Conservation (phyloP, 1,284 basidiomycete genomes). For the Boletus austroedulis region DNA sequence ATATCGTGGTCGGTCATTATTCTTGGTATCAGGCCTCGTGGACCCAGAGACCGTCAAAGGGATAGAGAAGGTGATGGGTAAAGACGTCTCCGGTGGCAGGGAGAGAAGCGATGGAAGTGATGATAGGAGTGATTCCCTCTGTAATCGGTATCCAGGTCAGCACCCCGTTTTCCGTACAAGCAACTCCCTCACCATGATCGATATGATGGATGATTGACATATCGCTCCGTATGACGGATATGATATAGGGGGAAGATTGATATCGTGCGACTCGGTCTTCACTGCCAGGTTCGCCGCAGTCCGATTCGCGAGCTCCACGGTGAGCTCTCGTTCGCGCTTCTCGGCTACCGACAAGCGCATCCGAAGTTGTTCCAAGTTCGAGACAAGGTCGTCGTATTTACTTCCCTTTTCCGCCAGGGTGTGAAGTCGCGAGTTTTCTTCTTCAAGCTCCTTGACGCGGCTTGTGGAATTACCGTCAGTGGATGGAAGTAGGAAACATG, state of each 20-base stretch:
- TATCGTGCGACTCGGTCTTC: constrained; percentile 54
- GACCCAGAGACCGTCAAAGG: constrained; percentile 41
- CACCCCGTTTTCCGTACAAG: constrained; percentile 8
- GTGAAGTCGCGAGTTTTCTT: constrained; percentile 70
- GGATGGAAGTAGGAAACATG: constrained; percentile 8
- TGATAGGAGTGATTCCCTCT: constrained; percentile 62
- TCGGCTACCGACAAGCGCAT: constrained; percentile 60
- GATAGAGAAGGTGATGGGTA: constrained; percentile 55
- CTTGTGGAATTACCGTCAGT: constrained; percentile 27
- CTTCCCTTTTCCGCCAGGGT: constrained; percentile 47
- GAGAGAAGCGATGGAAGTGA: constrained; percentile 73
- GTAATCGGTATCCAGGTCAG: constrained; percentile 22
- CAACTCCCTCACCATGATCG: constrained; percentile 59
- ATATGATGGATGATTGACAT: constrained; percentile 56
- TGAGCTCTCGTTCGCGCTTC: constrained; percentile 64
- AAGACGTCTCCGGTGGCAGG: constrained; percentile 51
- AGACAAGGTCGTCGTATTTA: constrained; percentile 42
- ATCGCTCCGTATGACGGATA: constrained; percentile 42
- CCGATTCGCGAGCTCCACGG: constrained; percentile 52
- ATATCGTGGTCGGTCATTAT: constrained; percentile 56
- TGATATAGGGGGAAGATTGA: constrained; percentile 42
- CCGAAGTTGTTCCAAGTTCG: constrained; percentile 64
- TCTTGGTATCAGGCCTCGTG: constrained; percentile 45
- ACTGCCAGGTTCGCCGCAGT: constrained; percentile 39
- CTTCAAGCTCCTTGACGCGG: constrained; percentile 58